Evolutionary conservation across 352 stramenopile genomes (phyloP), one percentile per base, ranked within the genome.

Genomic region (Pythium folliculosum): DNA sequence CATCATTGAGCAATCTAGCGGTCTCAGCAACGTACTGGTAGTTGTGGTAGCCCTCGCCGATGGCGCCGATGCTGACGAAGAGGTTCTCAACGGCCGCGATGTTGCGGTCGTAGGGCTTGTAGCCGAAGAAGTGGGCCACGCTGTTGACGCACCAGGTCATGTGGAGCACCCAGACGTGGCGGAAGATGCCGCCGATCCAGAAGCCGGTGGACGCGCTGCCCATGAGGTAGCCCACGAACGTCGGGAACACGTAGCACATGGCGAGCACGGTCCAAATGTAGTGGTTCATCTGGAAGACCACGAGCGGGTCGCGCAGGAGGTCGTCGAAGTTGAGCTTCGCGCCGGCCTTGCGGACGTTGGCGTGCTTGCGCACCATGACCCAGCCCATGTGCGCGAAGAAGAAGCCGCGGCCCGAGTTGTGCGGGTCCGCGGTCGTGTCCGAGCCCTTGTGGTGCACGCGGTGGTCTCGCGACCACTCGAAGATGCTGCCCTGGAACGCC

Each of bases 371-470:
- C 23, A 99, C 86, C 77, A 99, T 98, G 44, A 99, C 82, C 97
- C 97, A 99, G 65, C 97, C 97, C 86, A 99, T 99, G 84, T 99
- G 97, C 14, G 97, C 94, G 75, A 99, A 99, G 84, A 99, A 99
- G 78, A 99, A 99, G 35, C 97, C 97, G 23, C 96, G 86, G 32
- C 80, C 91, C 56, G 97, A 97, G 81, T 99, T 98, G 88, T 99
- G 97, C 59, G 93, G 93, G 70, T 97, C 92, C 3, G 79, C 78
- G 16, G 94, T 95, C 54, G 96, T 98, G 81, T 99, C 96, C 30
- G 94, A 98, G 72, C 97, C 95, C 81, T 99, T 99, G 91, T 99
- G 97, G 80, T 99, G 97, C 47, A 99, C 96, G 53, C 97, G 94
- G 84, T 99, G 97, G 80, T 99, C 97, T 50, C 97, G 95, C n/a